These are phyloP conservation scores for Fraxinus americana DNA, from an alignment of 257 asterid species.

Conservation along the genomic window DNA sequence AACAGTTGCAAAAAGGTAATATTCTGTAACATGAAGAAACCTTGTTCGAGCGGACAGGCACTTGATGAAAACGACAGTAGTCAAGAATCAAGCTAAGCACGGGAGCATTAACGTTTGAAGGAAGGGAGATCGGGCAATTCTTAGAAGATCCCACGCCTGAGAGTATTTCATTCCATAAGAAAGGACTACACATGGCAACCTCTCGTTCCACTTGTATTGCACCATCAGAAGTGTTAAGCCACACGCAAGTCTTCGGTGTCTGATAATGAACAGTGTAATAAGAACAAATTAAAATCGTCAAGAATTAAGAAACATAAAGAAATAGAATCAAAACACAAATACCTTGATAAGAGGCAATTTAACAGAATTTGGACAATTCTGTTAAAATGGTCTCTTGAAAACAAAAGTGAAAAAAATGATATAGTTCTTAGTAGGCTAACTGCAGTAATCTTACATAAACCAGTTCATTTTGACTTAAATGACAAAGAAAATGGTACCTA, in stretches of 20 bases:
- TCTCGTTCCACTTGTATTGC: constrained; percentile 88
- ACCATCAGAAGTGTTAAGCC: constrained; percentile 89
- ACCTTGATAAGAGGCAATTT: not conserved
- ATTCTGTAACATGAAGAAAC: constrained; percentile 35
- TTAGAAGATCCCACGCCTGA: constrained; percentile 86
- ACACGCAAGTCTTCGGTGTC: constrained; percentile 81
- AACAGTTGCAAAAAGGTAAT: not conserved
- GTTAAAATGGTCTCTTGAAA: too few relatives aligned
- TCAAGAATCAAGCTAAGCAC: constrained; percentile 87
- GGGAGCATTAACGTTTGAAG: constrained; percentile 80
- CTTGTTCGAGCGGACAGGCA: constrained; percentile 93
- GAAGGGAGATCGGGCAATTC: constrained; percentile 79
- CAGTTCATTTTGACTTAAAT: too few relatives aligned
- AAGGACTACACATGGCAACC: constrained; percentile 85
- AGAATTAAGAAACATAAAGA: not conserved
- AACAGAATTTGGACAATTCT: too few relatives aligned
- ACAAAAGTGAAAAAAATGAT: not conserved
- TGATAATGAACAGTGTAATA: constrained; percentile 27
- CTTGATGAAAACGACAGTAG: constrained; percentile 90
- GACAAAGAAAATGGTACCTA: too few relatives aligned
- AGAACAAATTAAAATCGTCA: constrained; percentile 22
- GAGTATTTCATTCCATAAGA: constrained; percentile 79
- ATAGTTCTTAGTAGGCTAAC: not conserved
- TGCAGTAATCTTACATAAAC: not conserved
- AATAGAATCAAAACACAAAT: not conserved